phyloP scores from a whole-genome alignment of 106 monocot species.

The Allium cepa region DNA sequence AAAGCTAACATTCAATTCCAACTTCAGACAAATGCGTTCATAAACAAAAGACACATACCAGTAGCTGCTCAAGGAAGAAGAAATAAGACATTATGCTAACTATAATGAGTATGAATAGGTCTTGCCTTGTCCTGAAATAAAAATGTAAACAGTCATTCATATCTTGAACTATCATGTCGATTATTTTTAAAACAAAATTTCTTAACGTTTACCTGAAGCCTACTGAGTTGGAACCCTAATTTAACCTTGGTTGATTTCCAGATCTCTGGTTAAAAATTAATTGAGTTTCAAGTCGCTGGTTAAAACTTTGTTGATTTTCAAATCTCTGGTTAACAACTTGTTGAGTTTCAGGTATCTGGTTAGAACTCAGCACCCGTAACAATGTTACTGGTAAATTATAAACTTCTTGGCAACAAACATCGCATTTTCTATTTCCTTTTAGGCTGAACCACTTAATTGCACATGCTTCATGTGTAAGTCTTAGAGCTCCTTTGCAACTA shows the following conservation, averaged over 20 bases:
- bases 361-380: slow-evolving; percentile 25
- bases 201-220: slow-evolving; percentile 12
- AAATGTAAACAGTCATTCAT: neutral
- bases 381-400: slow-evolving; percentile 45
- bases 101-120: slow-evolving; percentile 28
- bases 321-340: slow-evolving; percentile 8
- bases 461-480: slow-evolving; percentile 45
- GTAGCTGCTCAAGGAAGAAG: slow-evolving; percentile 57
- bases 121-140: slow-evolving; percentile 24
- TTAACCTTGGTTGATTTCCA: slow-evolving; percentile 4
- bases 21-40: neutral
- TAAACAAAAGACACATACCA: slow-evolving; percentile 19
- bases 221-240: slow-evolving; percentile 8
- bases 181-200: neutral
- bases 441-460: slow-evolving; percentile 55
- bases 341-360: slow-evolving; percentile 10
- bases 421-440: slow-evolving; percentile 42
- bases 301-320: neutral
- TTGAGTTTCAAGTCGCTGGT: neutral
- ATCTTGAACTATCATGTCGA: too few species aligned
- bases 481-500: slow-evolving; percentile 44
- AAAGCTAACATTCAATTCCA: too few species aligned
- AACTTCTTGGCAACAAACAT: slow-evolving; percentile 45
- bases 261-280: slow-evolving; percentile 18
- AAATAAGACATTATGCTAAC: slow-evolving; percentile 51